phyloP scores from a whole-genome alignment of 768 basidiomycete genomes.

The Boletus reticulatus region DNA sequence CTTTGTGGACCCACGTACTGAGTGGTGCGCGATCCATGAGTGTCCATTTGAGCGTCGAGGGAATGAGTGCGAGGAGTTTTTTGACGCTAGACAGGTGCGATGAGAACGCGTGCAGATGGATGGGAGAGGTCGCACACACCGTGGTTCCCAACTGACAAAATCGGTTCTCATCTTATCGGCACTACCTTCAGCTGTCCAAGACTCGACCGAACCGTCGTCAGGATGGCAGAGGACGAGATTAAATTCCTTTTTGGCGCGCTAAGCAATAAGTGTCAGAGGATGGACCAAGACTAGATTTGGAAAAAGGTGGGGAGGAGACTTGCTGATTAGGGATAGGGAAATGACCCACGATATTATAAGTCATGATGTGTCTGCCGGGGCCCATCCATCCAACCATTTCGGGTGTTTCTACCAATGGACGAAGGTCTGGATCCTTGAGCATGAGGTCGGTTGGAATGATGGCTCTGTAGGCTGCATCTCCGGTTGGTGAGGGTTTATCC shows the following conservation, averaged over 20 bases:
- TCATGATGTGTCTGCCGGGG: slow-evolving; percentile 45
- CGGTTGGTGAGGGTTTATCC: slow-evolving; percentile 50
- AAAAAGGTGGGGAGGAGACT: too few relatives aligned
- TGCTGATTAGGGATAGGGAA: neutral
- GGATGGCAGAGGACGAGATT: slow-evolving; percentile 47
- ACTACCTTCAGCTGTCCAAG: slow-evolving; percentile 43
- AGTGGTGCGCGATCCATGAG: slow-evolving; percentile 50
- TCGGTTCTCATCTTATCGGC: slow-evolving; percentile 46
- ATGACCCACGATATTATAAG: slow-evolving; percentile 41
- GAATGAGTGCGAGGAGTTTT: slow-evolving; percentile 46
- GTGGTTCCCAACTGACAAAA: slow-evolving; percentile 48
- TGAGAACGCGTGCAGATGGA: neutral
- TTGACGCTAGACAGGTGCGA: slow-evolving; percentile 32
- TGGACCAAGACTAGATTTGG: too few relatives aligned
- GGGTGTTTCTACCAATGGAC: slow-evolving; percentile 45
- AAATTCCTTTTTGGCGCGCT: slow-evolving; percentile 39
- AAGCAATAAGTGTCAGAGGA: neutral
- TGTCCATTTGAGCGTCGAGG: slow-evolving; percentile 45
- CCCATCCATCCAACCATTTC: slow-evolving; percentile 64
- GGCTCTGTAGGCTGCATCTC: slow-evolving; percentile 63
- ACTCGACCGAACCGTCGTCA: slow-evolving; percentile 39
- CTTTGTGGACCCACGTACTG: slow-evolving; percentile 46
- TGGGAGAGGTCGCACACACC: slow-evolving; percentile 29
- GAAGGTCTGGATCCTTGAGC: slow-evolving; percentile 51
- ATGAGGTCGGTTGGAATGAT: slow-evolving; percentile 45